Evolutionary conservation across 2,329 filamentous ascomycete genomes (phyloP).

Genomic region (Fusarium sterilihyphosum): DNA sequence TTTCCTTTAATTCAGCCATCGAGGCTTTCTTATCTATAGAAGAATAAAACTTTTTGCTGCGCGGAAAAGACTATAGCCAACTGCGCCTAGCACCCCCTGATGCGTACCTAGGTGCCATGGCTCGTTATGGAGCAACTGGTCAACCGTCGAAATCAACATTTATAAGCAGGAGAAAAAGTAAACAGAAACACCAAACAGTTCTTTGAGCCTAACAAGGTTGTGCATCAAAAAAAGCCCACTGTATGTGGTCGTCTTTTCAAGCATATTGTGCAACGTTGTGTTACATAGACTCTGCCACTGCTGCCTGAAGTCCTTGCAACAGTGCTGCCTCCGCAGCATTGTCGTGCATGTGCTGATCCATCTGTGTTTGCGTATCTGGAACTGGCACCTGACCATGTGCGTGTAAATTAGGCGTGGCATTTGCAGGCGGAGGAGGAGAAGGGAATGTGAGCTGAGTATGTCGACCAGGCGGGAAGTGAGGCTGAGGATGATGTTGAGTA

Average conservation of each 20-base stretch:
- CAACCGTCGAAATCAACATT: slow-evolving; percentile 13
- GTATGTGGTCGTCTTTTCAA: not conserved
- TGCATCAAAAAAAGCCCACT: not conserved
- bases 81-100: slow-evolving; percentile 6
- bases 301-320: slow-evolving; percentile 49
- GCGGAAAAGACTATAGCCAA: slow-evolving; percentile 4
- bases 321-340: slow-evolving; percentile 49
- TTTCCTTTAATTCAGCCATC: slow-evolving; percentile 23
- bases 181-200: slow-evolving; percentile 9
- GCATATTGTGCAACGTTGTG: not conserved
- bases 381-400: slow-evolving; percentile 36
- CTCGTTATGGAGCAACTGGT: slow-evolving; percentile 17
- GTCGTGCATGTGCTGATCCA: slow-evolving; percentile 43
- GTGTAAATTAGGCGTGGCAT: slow-evolving; percentile 36
- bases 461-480: slow-evolving; percentile 22
- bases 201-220: not conserved
- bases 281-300: slow-evolving; percentile 44
- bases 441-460: slow-evolving; percentile 37
- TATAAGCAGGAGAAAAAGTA: slow-evolving; percentile 6
- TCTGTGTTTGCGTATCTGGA: slow-evolving; percentile 30
- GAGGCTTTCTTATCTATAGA: slow-evolving; percentile 35
- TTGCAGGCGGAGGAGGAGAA: slow-evolving; percentile 20
- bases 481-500: slow-evolving; percentile 22
- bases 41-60: not conserved
- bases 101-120: slow-evolving; percentile 6